Percentiles rank a stretch among this genome's conserved stretches.
phyloP scores from a whole-genome alignment of 2,329 filamentous ascomycete species.

The Ophidiomyces ophidiicola region DNA sequence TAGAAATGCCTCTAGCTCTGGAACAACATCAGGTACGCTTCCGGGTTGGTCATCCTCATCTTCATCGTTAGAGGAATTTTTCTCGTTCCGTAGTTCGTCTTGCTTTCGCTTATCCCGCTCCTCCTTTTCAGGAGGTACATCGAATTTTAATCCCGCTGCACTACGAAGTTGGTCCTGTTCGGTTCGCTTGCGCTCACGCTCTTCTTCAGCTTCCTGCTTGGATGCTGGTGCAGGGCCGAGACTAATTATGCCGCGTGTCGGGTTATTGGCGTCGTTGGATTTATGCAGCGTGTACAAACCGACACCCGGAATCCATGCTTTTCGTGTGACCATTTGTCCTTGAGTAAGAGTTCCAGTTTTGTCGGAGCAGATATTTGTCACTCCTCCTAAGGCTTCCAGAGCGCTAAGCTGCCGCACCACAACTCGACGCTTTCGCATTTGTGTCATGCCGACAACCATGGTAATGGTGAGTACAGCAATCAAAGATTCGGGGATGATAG shows the following conservation, averaged over 20 bases:
- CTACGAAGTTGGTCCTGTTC: constrained; percentile 49
- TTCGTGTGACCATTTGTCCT: constrained; percentile 49
- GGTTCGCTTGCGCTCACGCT: constrained; percentile 30
- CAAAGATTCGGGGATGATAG: constrained; percentile 52
- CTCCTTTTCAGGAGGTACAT: constrained; percentile 44
- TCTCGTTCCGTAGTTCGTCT: constrained; percentile 18
- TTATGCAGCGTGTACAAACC: constrained; percentile 43
- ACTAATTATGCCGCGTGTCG: constrained; percentile 39
- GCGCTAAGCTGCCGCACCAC: constrained; percentile 44
- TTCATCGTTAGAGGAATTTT: constrained; percentile 10
- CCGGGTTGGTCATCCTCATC: constrained; percentile 18
- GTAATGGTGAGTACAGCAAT: constrained; percentile 52
- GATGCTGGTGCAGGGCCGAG: constrained; percentile 25
- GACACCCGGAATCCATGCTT: constrained; percentile 44
- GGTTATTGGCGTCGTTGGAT: constrained; percentile 44
- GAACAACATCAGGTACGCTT: constrained; percentile 29
- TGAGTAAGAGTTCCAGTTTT: constrained; percentile 46
- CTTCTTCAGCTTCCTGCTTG: constrained; percentile 23
- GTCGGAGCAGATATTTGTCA: constrained; percentile 48
- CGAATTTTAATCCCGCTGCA: constrained; percentile 49
- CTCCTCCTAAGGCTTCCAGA: constrained; percentile 45
- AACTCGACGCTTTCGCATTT: constrained; percentile 42
- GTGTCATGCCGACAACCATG: constrained; percentile 45
- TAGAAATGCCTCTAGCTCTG: constrained; percentile 41
- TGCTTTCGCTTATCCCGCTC: constrained; percentile 21